Evolutionary conservation across 176 grass and related monocot genomes (phyloP).

Genomic region (Otatea glauca): DNA sequence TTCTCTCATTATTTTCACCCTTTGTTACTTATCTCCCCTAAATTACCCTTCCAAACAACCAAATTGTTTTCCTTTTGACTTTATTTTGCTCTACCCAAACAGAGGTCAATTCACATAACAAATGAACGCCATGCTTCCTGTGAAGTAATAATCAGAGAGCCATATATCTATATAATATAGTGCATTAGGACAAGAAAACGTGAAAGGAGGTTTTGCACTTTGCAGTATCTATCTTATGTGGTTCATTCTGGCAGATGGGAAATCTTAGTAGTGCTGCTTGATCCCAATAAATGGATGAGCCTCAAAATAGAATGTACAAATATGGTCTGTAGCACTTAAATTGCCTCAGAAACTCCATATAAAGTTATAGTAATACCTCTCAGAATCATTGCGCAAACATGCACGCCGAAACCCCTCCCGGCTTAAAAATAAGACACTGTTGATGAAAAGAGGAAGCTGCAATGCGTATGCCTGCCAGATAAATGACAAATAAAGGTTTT

Average conservation of each 20-base stretch:
- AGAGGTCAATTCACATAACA: background rate
- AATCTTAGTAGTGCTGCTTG: background rate
- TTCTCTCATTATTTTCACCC: background rate
- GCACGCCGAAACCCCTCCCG: slow-evolving; percentile 95
- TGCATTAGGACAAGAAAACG: slow-evolving; percentile 19
- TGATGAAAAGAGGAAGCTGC: slow-evolving; percentile 96
- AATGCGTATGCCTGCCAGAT: slow-evolving; percentile 77
- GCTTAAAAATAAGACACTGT: slow-evolving; percentile 87
- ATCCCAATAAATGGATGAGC: slow-evolving; percentile 12
- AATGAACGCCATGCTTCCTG: slow-evolving; percentile 17
- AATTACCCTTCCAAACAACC: slow-evolving; percentile 21
- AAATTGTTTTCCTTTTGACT: background rate
- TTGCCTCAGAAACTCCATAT: background rate
- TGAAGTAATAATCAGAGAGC: background rate
- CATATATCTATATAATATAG: background rate
- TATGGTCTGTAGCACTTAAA: slow-evolving; percentile 4
- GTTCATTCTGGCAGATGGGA: background rate
- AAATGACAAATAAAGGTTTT: slow-evolving; percentile 14
- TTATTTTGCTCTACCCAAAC: too few species aligned
- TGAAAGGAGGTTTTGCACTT: slow-evolving; percentile 22
- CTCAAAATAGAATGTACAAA: background rate
- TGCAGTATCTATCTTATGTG: background rate
- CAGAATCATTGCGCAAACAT: slow-evolving; percentile 81
- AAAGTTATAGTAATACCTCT: slow-evolving; percentile 59
- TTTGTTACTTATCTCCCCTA: background rate